A percentile compares a stretch with the other conserved stretches of the same genome.
Evolutionary conservation across 345 rosid species (phyloP).

Genomic region (Physaria fendleri): DNA sequence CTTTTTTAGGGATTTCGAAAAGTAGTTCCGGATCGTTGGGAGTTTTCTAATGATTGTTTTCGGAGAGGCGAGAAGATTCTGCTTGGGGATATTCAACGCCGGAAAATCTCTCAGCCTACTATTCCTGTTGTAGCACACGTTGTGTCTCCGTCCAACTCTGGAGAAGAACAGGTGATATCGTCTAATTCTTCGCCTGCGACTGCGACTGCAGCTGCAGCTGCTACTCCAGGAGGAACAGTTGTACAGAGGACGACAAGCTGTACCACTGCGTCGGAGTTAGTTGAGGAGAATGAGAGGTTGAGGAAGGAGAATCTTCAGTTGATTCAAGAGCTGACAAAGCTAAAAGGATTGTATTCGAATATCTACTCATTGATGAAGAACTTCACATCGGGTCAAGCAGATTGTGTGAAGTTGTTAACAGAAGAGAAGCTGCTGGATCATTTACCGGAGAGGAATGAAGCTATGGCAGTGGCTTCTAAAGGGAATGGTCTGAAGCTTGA

Average conservation of each 20-base stretch:
- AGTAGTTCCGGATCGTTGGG: constrained; percentile 96
- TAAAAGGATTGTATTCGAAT: constrained; percentile 58
- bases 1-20: constrained; percentile 73
- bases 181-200: constrained; percentile 42
- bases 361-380: constrained; percentile 57
- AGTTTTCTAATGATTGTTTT: constrained; percentile 77
- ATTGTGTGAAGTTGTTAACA: constrained; percentile 19
- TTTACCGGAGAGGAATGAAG: constrained; percentile 33
- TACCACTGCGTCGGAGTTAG: constrained; percentile 61
- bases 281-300: constrained; percentile 77
- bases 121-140: constrained; percentile 15
- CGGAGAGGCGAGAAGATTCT: constrained; percentile 67
- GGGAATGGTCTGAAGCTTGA: constrained; percentile 19
- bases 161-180: constrained; percentile 73
- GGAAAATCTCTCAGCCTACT: constrained; percentile 50
- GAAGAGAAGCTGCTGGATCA: constrained; percentile 47
- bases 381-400: constrained; percentile 43
- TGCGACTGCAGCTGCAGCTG: constrained; percentile 18
- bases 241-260: constrained; percentile 52
- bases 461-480: background rate
- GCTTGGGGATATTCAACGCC: constrained; percentile 79
- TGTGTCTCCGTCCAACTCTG: constrained; percentile 60
- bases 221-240: constrained; percentile 2
- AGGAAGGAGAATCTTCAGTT: constrained; percentile 62
- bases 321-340: constrained; percentile 58